A percentile compares a stretch with the other conserved stretches of the same genome.
phyloP scores from a whole-genome alignment of 176 grass and related monocot species.

The Raddia distichophylla region DNA sequence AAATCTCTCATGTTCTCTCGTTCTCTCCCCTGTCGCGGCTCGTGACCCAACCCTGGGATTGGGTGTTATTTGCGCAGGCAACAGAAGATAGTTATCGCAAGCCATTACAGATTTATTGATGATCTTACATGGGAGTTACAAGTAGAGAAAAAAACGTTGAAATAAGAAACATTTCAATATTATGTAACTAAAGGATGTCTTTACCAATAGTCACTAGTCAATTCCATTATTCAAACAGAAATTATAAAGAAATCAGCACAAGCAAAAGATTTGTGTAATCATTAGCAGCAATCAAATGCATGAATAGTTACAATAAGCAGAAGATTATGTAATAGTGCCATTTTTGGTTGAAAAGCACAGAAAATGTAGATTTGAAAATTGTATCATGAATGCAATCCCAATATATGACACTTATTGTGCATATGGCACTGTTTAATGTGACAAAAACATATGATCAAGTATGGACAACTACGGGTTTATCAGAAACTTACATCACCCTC shows the following conservation, averaged over 20 bases:
- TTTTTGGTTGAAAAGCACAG: background rate
- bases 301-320: slow-evolving; percentile 8
- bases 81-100: too few species aligned
- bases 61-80: too few species aligned
- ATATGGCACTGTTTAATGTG: slow-evolving; percentile 7
- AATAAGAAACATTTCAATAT: background rate
- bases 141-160: background rate
- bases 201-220: slow-evolving; percentile 5
- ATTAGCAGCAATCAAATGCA: slow-evolving; percentile 16
- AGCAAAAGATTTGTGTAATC: background rate
- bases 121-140: background rate
- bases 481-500: slow-evolving; percentile 88
- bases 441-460: background rate
- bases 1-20: too few species aligned
- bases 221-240: slow-evolving; percentile 4
- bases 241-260: slow-evolving; percentile 26
- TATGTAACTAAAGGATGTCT: background rate
- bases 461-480: slow-evolving; percentile 29
- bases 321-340: background rate
- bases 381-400: background rate
- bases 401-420: background rate
- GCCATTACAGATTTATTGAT: background rate
- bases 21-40: too few species aligned
- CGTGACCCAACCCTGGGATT: too few species aligned
- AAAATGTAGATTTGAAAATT: slow-evolving; percentile 1